Conservation (phyloP, 768 basidiomycete species). For the Hypholoma sublateritium region DNA sequence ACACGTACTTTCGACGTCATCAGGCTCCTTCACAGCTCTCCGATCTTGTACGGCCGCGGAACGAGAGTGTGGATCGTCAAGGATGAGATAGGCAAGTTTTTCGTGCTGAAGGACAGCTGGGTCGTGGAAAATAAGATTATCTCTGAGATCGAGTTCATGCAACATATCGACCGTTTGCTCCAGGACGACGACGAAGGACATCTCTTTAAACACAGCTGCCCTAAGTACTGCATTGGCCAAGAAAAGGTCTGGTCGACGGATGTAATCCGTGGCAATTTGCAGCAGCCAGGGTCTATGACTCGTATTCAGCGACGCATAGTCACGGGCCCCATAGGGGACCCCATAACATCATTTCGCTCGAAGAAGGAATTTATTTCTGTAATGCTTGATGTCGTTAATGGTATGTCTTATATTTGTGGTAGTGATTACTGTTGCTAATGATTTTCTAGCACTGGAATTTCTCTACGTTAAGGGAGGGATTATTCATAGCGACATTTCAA, state of each 20-base stretch:
- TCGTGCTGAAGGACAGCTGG: slow-evolving; percentile 14
- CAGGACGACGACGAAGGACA: background rate
- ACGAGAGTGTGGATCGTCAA: slow-evolving; percentile 12
- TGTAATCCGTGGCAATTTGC: background rate
- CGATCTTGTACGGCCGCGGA: slow-evolving; percentile 7
- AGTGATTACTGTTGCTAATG: background rate
- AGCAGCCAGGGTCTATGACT: background rate
- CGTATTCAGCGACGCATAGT: slow-evolving; percentile 8
- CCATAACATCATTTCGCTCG: slow-evolving; percentile 12
- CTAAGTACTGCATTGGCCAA: slow-evolving; percentile 6
- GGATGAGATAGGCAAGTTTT: slow-evolving; percentile 7
- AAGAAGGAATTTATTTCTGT: slow-evolving; percentile 7
- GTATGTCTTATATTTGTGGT: background rate
- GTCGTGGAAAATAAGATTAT: background rate
- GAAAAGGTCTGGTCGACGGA: background rate
- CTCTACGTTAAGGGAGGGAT: background rate
- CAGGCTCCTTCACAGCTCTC: slow-evolving; percentile 10
- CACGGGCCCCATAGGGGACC: slow-evolving; percentile 11
- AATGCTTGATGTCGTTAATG: slow-evolving; percentile 8
- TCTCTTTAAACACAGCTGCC: slow-evolving; percentile 2
- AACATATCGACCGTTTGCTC: slow-evolving; percentile 1
- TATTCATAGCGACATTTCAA: slow-evolving; percentile 5
- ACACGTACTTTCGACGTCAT: slow-evolving; percentile 5
- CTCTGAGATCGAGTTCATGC: slow-evolving; percentile 5
- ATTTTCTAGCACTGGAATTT: background rate